phyloP scores from a whole-genome alignment of 2,329 filamentous ascomycete species.

The Penicillium polonicum region DNA sequence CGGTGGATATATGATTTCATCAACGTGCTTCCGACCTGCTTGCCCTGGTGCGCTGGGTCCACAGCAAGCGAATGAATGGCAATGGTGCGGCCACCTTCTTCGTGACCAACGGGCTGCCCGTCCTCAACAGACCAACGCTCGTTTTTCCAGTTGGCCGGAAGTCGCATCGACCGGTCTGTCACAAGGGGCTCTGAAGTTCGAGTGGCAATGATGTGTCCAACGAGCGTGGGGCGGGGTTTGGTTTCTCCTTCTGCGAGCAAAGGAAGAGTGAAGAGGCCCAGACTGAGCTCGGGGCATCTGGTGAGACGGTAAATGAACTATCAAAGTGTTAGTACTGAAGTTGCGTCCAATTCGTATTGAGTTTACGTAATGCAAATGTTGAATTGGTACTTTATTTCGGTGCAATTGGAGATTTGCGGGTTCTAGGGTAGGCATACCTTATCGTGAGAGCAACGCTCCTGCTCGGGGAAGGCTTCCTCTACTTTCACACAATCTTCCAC shows the following conservation, averaged over 20 bases:
- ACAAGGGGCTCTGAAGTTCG: conserved; percentile 63
- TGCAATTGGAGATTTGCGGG: background rate
- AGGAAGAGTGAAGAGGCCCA: conserved; percentile 72
- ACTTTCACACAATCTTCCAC: conserved; percentile 56
- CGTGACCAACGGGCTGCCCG: conserved; percentile 61
- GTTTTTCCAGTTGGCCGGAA: conserved; percentile 66
- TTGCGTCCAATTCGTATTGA: background rate
- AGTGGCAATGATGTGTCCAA: conserved; percentile 77
- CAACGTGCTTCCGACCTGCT: conserved; percentile 70
- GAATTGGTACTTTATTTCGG: background rate
- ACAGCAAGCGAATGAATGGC: conserved; percentile 82
- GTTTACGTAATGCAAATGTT: background rate
- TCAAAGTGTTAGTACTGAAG: conserved; percentile 11
- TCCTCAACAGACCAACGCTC: conserved; percentile 41
- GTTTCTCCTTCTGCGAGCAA: conserved; percentile 52
- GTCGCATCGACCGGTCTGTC: conserved; percentile 73
- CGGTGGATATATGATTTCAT: conserved; percentile 75
- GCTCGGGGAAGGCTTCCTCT: conserved; percentile 60
- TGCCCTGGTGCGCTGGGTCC: conserved; percentile 69
- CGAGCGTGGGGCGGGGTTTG: conserved; percentile 63
- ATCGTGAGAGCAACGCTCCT: conserved; percentile 58
- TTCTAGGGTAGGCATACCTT: conserved; percentile 50
- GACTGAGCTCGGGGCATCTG: conserved; percentile 70
- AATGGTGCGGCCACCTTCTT: conserved; percentile 70
- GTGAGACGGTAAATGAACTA: conserved; percentile 76